phyloP scores from a whole-genome alignment of 306 rosid genomes.

The Fragaria vesca region DNA sequence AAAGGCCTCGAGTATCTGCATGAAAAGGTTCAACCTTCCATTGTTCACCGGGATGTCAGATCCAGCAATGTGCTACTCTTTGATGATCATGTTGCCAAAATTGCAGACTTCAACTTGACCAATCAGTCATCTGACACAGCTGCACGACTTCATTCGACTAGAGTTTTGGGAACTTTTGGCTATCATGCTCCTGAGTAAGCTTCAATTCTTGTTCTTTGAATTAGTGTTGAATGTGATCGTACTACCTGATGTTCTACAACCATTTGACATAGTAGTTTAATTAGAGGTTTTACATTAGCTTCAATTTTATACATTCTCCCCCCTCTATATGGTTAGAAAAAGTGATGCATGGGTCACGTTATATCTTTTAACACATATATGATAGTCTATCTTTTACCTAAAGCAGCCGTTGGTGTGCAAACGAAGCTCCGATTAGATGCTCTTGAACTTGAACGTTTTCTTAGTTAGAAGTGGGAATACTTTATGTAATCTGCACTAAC shows the following conservation, averaged over 20 bases:
- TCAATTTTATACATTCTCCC: not conserved
- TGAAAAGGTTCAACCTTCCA: slow-evolving; percentile 85
- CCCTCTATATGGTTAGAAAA: not conserved
- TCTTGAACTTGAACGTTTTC: not conserved
- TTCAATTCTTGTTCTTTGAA: slow-evolving; percentile 4
- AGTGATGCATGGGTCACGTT: not conserved
- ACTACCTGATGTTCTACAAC: not conserved
- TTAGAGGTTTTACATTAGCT: not conserved
- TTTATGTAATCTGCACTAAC: not conserved
- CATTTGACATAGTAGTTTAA: not conserved
- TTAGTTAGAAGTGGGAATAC: not conserved
- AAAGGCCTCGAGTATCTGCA: slow-evolving; percentile 92
- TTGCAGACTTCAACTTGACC: slow-evolving; percentile 87
- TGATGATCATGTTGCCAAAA: slow-evolving; percentile 65
- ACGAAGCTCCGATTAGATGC: not conserved
- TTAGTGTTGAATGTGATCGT: not conserved
- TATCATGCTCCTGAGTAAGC: slow-evolving; percentile 99
- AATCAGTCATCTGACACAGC: slow-evolving; percentile 93
- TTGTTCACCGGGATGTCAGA: slow-evolving; percentile 90
- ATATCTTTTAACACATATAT: not conserved
- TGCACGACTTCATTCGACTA: slow-evolving; percentile 87
- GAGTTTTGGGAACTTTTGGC: slow-evolving; percentile 97
- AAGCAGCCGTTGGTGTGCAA: not conserved
- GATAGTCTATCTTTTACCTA: not conserved
- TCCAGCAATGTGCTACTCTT: slow-evolving; percentile 92